These are phyloP conservation scores for Psophocarpus tetragonolobus DNA, from an alignment of 306 rosid genomes.

Conservation along the genomic window DNA sequence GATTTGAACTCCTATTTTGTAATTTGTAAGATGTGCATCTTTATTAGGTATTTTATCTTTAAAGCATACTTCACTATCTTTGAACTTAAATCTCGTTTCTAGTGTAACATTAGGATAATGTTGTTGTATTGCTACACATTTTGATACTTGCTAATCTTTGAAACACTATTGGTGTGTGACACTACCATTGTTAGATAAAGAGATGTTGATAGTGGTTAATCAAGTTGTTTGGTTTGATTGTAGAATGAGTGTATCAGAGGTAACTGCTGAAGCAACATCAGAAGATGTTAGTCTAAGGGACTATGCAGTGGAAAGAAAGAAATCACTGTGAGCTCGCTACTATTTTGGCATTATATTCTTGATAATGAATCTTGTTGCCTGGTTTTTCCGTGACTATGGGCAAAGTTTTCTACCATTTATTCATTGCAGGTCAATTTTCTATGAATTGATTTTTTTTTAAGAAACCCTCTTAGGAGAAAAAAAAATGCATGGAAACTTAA, in stretches of 20 bases:
- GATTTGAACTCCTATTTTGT: not conserved
- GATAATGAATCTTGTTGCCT: conserved; percentile 67
- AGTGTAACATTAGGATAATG: not conserved
- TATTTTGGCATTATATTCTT: conserved; percentile 65
- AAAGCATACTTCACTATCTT: not conserved
- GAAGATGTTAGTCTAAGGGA: conserved; percentile 26
- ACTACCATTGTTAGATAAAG: not conserved
- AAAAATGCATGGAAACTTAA: too few relatives aligned
- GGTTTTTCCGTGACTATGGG: conserved; percentile 93
- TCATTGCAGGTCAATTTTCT: conserved; percentile 51
- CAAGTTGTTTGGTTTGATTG: conserved; percentile 23
- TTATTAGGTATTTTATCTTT: not conserved
- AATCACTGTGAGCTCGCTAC: conserved; percentile 63
- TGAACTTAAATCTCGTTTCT: not conserved
- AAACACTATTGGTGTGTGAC: not conserved
- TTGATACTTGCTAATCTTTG: not conserved
- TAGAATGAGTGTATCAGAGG: conserved; percentile 57
- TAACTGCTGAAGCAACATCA: conserved; percentile 33
- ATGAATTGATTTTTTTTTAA: too few relatives aligned
- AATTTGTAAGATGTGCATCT: not conserved
- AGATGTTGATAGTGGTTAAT: not conserved
- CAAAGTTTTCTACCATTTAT: conserved; percentile 56
- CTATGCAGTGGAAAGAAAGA: conserved; percentile 51
- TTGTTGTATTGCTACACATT: not conserved
- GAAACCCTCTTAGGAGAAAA: too few relatives aligned